Conservation (phyloP, 257 asterid genomes). For the Gardenia jasminoides region DNA sequence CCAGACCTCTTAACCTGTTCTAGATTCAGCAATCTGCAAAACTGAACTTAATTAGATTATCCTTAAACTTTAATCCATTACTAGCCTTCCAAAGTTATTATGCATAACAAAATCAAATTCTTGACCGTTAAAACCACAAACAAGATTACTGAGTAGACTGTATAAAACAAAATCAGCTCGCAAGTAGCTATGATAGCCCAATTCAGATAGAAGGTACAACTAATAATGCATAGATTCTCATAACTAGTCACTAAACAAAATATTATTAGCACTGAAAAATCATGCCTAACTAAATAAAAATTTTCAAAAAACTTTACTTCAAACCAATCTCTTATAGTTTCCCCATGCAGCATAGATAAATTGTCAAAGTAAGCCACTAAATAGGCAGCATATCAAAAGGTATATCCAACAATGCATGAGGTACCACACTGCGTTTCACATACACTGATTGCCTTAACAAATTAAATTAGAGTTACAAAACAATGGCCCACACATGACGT, state of each 20-base stretch:
- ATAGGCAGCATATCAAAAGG: neutral
- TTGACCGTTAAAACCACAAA: neutral
- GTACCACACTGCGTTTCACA: no score
- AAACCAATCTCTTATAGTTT: no score
- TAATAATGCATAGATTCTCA: neutral
- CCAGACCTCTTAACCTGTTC: slow-evolving; percentile 79
- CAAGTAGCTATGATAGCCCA: neutral
- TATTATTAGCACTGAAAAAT: no score
- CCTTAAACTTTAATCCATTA: neutral
- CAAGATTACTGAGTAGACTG: neutral
- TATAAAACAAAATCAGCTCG: neutral
- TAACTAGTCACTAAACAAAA: no score
- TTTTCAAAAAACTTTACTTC: no score
- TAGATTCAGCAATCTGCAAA: slow-evolving; percentile 68
- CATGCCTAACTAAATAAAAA: no score
- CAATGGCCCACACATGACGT: neutral
- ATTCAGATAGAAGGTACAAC: neutral
- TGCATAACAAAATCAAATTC: neutral
- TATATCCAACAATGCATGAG: neutral
- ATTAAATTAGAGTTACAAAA: neutral
- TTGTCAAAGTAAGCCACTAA: neutral
- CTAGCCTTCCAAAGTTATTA: neutral
- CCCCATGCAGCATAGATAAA: no score
- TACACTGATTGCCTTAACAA: neutral
- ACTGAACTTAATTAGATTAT: slow-evolving; percentile 1